Evolutionary conservation across 176 grass and related monocot genomes (phyloP), one percentile per base, ranked within the genome.

Genomic region (Ananas comosus): DNA sequence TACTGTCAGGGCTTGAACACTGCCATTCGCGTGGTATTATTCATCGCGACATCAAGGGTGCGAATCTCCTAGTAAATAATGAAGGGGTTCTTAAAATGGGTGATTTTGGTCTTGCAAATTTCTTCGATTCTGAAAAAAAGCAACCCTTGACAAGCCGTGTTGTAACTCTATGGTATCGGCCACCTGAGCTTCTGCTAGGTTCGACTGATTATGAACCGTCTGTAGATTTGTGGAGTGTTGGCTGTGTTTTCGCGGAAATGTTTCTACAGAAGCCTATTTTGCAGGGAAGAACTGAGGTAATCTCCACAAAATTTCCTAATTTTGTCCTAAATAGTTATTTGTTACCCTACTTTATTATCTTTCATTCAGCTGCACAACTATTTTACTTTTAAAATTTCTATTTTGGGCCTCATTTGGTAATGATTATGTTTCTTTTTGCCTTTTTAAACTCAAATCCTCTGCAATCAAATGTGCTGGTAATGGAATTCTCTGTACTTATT

Each of bases 31-130:
- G 69, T 11, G 75, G 73, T 0, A 67, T 99, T 64, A 82, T 99
- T 68, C 95, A 99, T 76, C 87, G 95, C 19, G 95, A 99, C 76
- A 91, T 99, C 66, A 99, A 99, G 83, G 82, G 90, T 51, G 95
- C 95, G 11, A 99, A 99, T 88, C 84, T 99, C 70, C 85, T 99
- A 53, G 82, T 99, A 63, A 88, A 88, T 75, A 93, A 99, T 50
- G 82, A 94, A 70, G 95, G 95, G 4, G 17, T 94, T 78, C 89
- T 99, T 69, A 99, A 99, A 83, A 88, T 99, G 49, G 95, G 69
- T 80, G 95, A 99, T 82, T 99, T 99, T 79, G 95, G 95, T 63
- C 89, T 99, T 64, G 95, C 95, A 51, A 99, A 99, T 82, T 80
- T 78, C 69, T 88, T 73, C 61, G 78, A 83, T 72, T 80, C 80